phyloP scores from a whole-genome alignment of 441 rosid genomes.

The Croton setiger region DNA sequence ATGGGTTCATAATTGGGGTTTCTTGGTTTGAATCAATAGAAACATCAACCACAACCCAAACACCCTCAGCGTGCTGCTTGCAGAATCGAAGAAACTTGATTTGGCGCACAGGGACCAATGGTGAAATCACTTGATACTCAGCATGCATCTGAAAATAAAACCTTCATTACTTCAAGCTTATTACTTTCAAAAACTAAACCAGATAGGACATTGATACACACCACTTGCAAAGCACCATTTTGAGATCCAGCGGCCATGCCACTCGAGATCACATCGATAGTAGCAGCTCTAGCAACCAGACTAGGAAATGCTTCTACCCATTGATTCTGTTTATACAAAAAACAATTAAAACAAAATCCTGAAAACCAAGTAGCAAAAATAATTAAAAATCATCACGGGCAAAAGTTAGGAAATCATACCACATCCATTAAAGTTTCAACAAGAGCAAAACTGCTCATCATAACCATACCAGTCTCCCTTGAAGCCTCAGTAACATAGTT shows the following conservation, averaged over 20 bases:
- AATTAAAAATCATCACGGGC: neutral
- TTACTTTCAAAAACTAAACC: neutral
- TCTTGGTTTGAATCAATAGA: constrained; percentile 54
- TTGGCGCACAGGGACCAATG: constrained; percentile 75
- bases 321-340: constrained; percentile 41
- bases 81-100: constrained; percentile 72
- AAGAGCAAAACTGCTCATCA: constrained; percentile 67
- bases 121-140: constrained; percentile 74
- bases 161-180: neutral
- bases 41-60: constrained; percentile 89
- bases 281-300: constrained; percentile 53
- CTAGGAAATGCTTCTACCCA: constrained; percentile 79
- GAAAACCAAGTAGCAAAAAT: neutral
- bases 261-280: constrained; percentile 52
- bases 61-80: constrained; percentile 72
- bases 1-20: constrained; percentile 26
- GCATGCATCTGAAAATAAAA: constrained; percentile 53
- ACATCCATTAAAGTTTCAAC: constrained; percentile 80
- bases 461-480: constrained; percentile 58
- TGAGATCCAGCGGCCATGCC: constrained; percentile 53
- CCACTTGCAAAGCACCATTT: constrained; percentile 66
- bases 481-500: constrained; percentile 66
- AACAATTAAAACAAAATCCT: neutral
- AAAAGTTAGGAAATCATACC: constrained; percentile 34
- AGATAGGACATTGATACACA: constrained; percentile 28